Conservation (phyloP, 192 early-diverging fungal species). For the Entomortierella beljakovae region DNA sequence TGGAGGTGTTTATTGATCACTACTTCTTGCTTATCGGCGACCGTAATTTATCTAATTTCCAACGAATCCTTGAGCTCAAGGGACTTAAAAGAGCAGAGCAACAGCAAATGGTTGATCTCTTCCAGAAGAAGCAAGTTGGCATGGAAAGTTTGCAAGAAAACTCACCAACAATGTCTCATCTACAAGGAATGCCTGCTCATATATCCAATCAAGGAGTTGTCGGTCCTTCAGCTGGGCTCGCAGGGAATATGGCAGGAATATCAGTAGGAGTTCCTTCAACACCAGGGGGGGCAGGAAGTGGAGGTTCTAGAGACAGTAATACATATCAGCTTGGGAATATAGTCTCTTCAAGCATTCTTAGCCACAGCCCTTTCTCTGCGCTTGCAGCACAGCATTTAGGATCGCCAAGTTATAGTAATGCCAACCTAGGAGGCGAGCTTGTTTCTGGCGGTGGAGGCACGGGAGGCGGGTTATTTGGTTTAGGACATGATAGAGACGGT, state of each 20-base stretch:
- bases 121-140: conserved; percentile 57
- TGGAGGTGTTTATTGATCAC: conserved; percentile 86
- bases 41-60: conserved; percentile 73
- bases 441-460: background rate
- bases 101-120: conserved; percentile 62
- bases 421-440: conserved; percentile 20
- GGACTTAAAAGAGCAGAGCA: conserved; percentile 74
- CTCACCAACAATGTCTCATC: conserved; percentile 56
- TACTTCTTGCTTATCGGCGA: conserved; percentile 90
- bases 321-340: conserved; percentile 48
- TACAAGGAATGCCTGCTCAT: conserved; percentile 46
- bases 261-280: conserved; percentile 22
- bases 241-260: conserved; percentile 42
- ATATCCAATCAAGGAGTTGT: conserved; percentile 46
- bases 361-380: conserved; percentile 50
- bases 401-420: conserved; percentile 7
- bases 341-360: conserved; percentile 41
- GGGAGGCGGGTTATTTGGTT: conserved; percentile 24
- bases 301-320: conserved; percentile 10
- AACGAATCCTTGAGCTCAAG: conserved; percentile 89
- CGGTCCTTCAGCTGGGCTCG: conserved; percentile 31
- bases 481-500: conserved; percentile 29
- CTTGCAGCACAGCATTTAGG: conserved; percentile 34
- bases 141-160: conserved; percentile 57
- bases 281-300: background rate